A percentile compares a stretch with the other conserved stretches of the same genome.
Conservation (phyloP, 345 rosid species). For the Trapa bicornis region DNA sequence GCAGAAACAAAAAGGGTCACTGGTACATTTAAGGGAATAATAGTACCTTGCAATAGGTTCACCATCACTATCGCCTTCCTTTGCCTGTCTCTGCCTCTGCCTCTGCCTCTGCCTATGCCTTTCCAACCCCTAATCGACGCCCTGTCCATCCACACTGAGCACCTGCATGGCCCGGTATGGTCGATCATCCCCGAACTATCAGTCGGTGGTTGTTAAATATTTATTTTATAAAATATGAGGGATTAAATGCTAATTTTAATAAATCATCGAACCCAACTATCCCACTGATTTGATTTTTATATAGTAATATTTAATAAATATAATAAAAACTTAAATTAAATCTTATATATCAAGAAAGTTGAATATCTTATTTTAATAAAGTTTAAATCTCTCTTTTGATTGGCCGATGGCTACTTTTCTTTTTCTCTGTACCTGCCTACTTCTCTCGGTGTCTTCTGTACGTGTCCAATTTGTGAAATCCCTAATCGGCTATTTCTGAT, state of each 20-base stretch:
- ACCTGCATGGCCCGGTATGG: no score
- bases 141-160: background rate
- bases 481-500: constrained; percentile 20
- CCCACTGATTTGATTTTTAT: no score
- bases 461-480: constrained; percentile 3
- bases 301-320: no score
- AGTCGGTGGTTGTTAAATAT: no score
- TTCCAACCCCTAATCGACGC: background rate
- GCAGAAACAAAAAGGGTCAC: background rate
- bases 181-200: no score
- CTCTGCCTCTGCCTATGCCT: no score
- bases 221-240: no score
- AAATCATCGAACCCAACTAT: no score
- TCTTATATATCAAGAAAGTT: no score
- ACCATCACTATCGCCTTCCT: background rate
- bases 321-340: no score
- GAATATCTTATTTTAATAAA: background rate
- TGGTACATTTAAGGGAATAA: background rate
- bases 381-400: background rate
- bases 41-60: background rate
- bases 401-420: background rate
- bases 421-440: background rate
- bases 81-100: no score
- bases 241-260: no score
- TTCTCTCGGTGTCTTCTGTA: background rate